These are phyloP conservation scores for Ophiostoma himal-ulmi DNA, from an alignment of 2,329 filamentous ascomycete species.

Conservation along the genomic window DNA sequence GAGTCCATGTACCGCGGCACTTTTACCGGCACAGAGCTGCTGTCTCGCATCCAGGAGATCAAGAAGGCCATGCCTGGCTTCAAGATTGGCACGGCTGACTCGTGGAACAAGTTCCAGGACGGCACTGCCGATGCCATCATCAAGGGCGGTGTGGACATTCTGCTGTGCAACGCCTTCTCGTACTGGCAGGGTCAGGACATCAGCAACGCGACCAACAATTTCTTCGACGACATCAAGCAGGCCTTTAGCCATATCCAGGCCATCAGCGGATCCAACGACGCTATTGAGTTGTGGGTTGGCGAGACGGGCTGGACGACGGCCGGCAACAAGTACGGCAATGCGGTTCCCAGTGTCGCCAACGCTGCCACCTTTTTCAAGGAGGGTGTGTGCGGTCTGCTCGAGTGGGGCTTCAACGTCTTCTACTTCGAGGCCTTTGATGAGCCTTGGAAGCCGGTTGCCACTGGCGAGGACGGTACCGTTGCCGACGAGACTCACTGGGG, in stretches of 20 bases:
- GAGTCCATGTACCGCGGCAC: conserved; percentile 23
- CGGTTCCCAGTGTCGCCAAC: conserved; percentile 17
- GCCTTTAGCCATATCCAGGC: conserved; percentile 21
- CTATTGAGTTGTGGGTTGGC: conserved; percentile 23
- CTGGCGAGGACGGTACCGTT: conserved; percentile 18
- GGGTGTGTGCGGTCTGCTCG: conserved; percentile 22
- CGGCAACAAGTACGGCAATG: conserved; percentile 19
- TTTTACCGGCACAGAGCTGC: conserved; percentile 21
- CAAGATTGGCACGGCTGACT: conserved; percentile 23
- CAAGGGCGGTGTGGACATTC: conserved; percentile 20
- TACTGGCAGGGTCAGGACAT: conserved; percentile 24
- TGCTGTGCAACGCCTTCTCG: conserved; percentile 24
- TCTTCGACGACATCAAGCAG: conserved; percentile 22
- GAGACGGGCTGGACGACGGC: conserved; percentile 22
- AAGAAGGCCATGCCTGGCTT: conserved; percentile 17
- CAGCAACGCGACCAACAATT: conserved; percentile 18
- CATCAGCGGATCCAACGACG: conserved; percentile 15
- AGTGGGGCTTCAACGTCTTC: conserved; percentile 23
- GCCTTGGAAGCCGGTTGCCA: conserved; percentile 20
- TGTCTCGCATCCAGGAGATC: conserved; percentile 19
- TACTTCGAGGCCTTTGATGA: conserved; percentile 24
- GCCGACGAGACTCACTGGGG: conserved; percentile 24
- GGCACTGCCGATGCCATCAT: conserved; percentile 21
- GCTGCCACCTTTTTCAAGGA: conserved; percentile 17
- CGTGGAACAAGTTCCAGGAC: conserved; percentile 24